Conservation (phyloP, 78 protist genomes). For the Emiliania huxleyi region DNA sequence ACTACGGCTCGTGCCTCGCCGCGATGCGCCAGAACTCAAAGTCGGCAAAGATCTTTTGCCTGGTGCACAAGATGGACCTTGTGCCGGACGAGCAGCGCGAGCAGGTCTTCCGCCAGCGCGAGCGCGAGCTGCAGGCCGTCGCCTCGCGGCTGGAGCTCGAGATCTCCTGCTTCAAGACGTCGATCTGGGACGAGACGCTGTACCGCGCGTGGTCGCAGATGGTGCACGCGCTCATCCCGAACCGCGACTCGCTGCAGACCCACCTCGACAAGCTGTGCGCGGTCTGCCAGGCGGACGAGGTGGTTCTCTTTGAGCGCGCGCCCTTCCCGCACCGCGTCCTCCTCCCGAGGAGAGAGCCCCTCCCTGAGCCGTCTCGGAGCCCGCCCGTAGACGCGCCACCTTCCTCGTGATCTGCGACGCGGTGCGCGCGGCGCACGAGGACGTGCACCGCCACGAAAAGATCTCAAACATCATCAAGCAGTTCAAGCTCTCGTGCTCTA, state of each 20-base stretch:
- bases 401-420: slow-evolving; percentile 66
- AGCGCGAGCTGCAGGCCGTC: slow-evolving; percentile 65
- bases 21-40: slow-evolving; percentile 78
- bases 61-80: slow-evolving; percentile 97
- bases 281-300: slow-evolving; percentile 92
- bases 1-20: slow-evolving; percentile 75
- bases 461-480: slow-evolving; percentile 93
- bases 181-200: slow-evolving; percentile 97
- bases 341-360: too few relatives aligned
- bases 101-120: slow-evolving; percentile 56
- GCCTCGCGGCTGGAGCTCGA: slow-evolving; percentile 66
- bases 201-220: slow-evolving; percentile 93
- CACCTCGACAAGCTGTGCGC: slow-evolving; percentile 81
- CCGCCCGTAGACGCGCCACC: too few relatives aligned
- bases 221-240: slow-evolving; percentile 90
- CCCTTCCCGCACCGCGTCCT: too few relatives aligned
- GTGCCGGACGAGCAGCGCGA: slow-evolving; percentile 60
- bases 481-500: slow-evolving; percentile 82
- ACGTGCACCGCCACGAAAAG: slow-evolving; percentile 76
- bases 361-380: too few relatives aligned
- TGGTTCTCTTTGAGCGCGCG: slow-evolving; percentile 84
- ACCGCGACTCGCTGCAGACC: slow-evolving; percentile 72
- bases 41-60: slow-evolving; percentile 84
- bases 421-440: neutral
- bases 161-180: slow-evolving; percentile 80